Evolutionary conservation across 176 grass and related monocot species (phyloP).

Genomic region (Chloris gayana): DNA sequence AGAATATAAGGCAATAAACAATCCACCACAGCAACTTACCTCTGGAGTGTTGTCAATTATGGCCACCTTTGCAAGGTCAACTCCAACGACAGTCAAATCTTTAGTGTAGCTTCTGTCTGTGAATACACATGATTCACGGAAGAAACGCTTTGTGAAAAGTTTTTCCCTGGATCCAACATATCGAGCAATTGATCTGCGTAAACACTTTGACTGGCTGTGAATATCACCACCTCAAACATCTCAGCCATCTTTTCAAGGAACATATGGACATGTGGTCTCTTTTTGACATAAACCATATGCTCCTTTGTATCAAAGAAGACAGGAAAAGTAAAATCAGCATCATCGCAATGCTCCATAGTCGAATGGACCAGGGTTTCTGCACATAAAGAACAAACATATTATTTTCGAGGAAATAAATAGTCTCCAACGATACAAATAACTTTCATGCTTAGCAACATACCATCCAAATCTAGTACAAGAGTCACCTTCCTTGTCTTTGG

Average conservation of each 20-base stretch:
- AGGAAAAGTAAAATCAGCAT: slow-evolving; percentile 79
- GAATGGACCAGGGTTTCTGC: slow-evolving; percentile 99
- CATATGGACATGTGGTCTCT: slow-evolving; percentile 75
- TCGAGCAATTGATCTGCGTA: slow-evolving; percentile 92
- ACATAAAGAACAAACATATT: slow-evolving; percentile 21
- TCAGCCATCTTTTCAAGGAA: slow-evolving; percentile 83
- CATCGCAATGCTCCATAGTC: slow-evolving; percentile 64
- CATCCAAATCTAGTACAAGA: slow-evolving; percentile 98
- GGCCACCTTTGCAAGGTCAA: slow-evolving; percentile 76
- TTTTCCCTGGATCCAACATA: slow-evolving; percentile 80
- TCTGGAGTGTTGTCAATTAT: slow-evolving; percentile 99
- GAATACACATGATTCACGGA: slow-evolving; percentile 87
- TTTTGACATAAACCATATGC: slow-evolving; percentile 84
- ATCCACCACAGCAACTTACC: slow-evolving; percentile 51
- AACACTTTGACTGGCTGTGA: slow-evolving; percentile 90
- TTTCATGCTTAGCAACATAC: slow-evolving; percentile 50
- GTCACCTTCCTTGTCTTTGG: slow-evolving; percentile 60
- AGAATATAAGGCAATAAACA: background rate
- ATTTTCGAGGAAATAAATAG: slow-evolving; percentile 22
- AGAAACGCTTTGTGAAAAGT: slow-evolving; percentile 72
- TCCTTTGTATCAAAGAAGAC: slow-evolving; percentile 74
- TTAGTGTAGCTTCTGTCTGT: slow-evolving; percentile 75
- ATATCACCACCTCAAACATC: slow-evolving; percentile 93
- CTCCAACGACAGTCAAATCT: slow-evolving; percentile 75
- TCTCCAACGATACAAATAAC: background rate